Evolutionary conservation across 2,329 filamentous ascomycete species (phyloP).

Genomic region (Hypoxylon sp.): DNA sequence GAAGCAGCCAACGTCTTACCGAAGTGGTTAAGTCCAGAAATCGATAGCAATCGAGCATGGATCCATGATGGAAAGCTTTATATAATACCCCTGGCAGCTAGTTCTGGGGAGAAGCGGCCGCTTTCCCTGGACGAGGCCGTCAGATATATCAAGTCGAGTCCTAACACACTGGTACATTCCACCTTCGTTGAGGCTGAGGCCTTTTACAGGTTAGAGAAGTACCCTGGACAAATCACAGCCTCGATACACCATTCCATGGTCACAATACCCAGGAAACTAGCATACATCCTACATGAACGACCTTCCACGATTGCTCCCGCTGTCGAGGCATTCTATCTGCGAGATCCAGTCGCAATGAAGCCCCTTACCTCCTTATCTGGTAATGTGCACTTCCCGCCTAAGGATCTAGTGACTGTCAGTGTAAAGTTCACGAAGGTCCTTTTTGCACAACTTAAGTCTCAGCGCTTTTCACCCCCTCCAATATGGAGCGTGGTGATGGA

Average conservation of each 20-base stretch:
- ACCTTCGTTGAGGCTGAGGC: slow-evolving; percentile 85
- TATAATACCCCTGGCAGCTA: slow-evolving; percentile 73
- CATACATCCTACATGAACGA: slow-evolving; percentile 80
- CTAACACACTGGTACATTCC: slow-evolving; percentile 75
- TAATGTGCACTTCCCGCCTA: slow-evolving; percentile 75
- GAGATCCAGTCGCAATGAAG: slow-evolving; percentile 82
- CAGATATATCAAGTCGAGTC: slow-evolving; percentile 67
- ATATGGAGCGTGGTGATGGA: slow-evolving; percentile 61
- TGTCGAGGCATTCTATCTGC: slow-evolving; percentile 91
- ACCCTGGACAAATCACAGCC: slow-evolving; percentile 79
- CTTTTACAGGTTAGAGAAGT: slow-evolving; percentile 88
- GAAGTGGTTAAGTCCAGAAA: slow-evolving; percentile 91
- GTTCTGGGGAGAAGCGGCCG: slow-evolving; percentile 54
- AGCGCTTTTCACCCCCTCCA: slow-evolving; percentile 78
- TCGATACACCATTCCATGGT: slow-evolving; percentile 82
- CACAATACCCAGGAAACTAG: slow-evolving; percentile 84
- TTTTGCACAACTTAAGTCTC: slow-evolving; percentile 90
- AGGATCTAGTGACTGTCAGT: slow-evolving; percentile 83
- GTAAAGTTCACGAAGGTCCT: slow-evolving; percentile 88
- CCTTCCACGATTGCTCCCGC: slow-evolving; percentile 85
- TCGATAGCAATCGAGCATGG: slow-evolving; percentile 91
- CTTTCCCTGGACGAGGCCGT: slow-evolving; percentile 76
- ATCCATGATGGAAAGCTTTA: slow-evolving; percentile 81
- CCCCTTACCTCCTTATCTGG: slow-evolving; percentile 70
- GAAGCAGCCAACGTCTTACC: slow-evolving; percentile 92